These are phyloP conservation scores for Penicillium pancosmium DNA, from an alignment of 495 filamentous ascomycete species.

Conservation along the genomic window DNA sequence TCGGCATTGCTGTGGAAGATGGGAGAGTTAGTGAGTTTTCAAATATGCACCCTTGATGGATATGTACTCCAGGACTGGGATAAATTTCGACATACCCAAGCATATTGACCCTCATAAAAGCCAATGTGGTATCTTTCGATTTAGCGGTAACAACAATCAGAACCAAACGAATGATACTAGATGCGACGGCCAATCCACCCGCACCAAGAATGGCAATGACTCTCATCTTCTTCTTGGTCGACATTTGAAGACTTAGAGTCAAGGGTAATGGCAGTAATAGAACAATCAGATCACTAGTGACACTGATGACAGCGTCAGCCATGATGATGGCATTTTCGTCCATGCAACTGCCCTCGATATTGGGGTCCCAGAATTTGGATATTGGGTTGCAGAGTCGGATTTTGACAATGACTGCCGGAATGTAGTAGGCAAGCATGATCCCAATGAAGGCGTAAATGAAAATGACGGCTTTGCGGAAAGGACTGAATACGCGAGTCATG, in stretches of 20 bases:
- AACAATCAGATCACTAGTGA: slow-evolving; percentile 40
- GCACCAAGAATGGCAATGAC: slow-evolving; percentile 40
- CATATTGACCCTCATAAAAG: slow-evolving; percentile 42
- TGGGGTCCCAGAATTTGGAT: slow-evolving; percentile 31
- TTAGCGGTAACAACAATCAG: slow-evolving; percentile 33
- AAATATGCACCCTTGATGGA: too few species aligned
- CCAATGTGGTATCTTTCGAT: slow-evolving; percentile 34
- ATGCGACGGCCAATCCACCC: slow-evolving; percentile 41
- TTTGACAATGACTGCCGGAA: slow-evolving; percentile 41
- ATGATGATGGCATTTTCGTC: slow-evolving; percentile 39
- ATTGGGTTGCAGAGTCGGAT: slow-evolving; percentile 44
- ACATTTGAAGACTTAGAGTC: slow-evolving; percentile 37
- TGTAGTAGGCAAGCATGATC: slow-evolving; percentile 44
- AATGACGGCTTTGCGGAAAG: slow-evolving; percentile 35
- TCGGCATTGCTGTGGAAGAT: slow-evolving; percentile 35
- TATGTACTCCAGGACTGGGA: too few species aligned
- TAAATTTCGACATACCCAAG: slow-evolving; percentile 30
- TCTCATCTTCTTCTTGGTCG: slow-evolving; percentile 34
- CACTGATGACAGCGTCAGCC: slow-evolving; percentile 42
- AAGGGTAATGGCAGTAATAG: slow-evolving; percentile 38
- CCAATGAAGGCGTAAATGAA: slow-evolving; percentile 40
- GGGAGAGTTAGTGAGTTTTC: slow-evolving; percentile 3
- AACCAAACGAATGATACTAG: slow-evolving; percentile 38
- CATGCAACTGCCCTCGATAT: slow-evolving; percentile 31
- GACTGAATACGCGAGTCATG: slow-evolving; percentile 42